Base-by-base conservation (phyloP, 2,329 filamentous ascomycete species). In the Fusarium sulawesiense region DNA sequence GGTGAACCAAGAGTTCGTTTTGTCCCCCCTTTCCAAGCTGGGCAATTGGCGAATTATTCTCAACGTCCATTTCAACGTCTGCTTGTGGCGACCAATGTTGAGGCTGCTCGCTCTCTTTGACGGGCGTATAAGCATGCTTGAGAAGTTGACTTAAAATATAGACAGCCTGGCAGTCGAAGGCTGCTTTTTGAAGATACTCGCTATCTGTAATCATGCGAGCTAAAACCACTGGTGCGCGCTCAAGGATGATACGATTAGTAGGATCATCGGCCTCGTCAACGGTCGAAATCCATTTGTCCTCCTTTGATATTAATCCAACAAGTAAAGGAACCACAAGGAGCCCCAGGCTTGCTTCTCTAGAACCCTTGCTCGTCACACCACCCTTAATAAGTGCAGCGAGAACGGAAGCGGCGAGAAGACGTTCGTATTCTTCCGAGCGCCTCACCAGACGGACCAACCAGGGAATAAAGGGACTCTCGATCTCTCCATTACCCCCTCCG, bases 181-280 rank as follows among this genome's bases (percentile, higher is more conserved):
- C 93, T 40, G 93, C 90, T 73, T 91, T 92, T 79, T 98, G 95
- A 56, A 98, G 84, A 62, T 88, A 86, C 64, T 92, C 89, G 77
- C 91, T 93, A 75, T 96, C 93, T 27, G 89, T 89, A 20, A 97
- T 89, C 41, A 98, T 84, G 47, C 90, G 89, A 18, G 93, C 93
- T 57, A 98, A 84, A 13, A 97, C 87, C 2, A 88, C 86, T 10
- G 94, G 93, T 3, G 92, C 89, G 66, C 88, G 88, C 77, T 95
- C 92, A 58, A 89, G 84, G 14, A 93, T 84, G 11, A 68, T 72
- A 20, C 75, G 75, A 49, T 77, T 76, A 16, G 58, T 67, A 42
- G 78, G 75, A 54, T 82, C 79, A 37, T 84, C 78, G 40, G 79
- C 76, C 20, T 78, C 74, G 46, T 79, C 77, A 34, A 73, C 74